Evolutionary conservation across 2,329 filamentous ascomycete species (phyloP), one percentile per base, ranked within the genome.

Genomic region (Penicillium concentricum): DNA sequence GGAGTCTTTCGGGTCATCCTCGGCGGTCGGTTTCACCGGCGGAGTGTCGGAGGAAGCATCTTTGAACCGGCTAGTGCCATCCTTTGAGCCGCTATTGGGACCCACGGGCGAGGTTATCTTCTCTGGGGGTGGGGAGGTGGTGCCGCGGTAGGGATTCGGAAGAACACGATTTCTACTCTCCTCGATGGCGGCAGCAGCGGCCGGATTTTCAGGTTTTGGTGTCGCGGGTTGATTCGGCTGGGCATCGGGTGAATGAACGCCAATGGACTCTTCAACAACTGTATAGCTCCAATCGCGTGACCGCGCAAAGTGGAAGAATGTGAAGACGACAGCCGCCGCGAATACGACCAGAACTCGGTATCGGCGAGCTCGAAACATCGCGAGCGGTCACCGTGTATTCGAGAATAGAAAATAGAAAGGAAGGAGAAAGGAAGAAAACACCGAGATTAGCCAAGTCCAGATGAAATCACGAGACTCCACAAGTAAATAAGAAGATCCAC

Each of bases 291-390:
- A 77, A 54, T 77, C 70, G 56, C 73, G 74, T 57, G 80, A 76
- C 47, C 74, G 73, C 34, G 75, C 71, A 61, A 84, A 83, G 61
- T 81, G 80, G 64, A 84, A 78, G 51, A 85, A 69, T 3, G 78
- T 68, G 39, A 79, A 66, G 38, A 78, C 61, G 18, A 76, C 68
- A 53, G 78, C 68, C 52, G 75, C 67, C 32, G 78, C 76, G 54
- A 81, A 77, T 37, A 78, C 62, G 51, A 81, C 60, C 53, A 79
- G 77, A 34, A 77, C 65, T 55, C 79, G 75, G 64, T 81, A 81
- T 61, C 79, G 76, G 51, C 79, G 79, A 58, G 78, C 65, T 52
- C 78, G 78, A 65, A 80, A 69, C 79, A 81, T 81, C 55, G 51
- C 69, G 66, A 52, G 50, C 58, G 32, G 57, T 54, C 44, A 50